Conservation (phyloP, 2,329 filamentous ascomycete genomes). For the Xylaria sp. region DNA sequence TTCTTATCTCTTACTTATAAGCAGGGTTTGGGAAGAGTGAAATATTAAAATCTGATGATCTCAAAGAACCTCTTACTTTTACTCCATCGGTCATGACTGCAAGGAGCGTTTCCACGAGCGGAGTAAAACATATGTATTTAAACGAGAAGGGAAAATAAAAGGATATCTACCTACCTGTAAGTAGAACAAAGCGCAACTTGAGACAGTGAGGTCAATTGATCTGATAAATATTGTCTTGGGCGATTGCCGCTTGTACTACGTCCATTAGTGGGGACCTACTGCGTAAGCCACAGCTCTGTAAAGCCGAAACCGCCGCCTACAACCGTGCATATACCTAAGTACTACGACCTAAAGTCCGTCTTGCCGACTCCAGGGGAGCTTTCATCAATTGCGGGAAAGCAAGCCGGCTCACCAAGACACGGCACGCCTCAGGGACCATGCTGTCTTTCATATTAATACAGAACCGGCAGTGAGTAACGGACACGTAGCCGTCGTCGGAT, state of each 20-base stretch:
- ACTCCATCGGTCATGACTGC: too few species aligned
- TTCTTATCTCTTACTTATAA: background rate
- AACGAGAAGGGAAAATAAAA: background rate
- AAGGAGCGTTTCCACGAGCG: too few species aligned
- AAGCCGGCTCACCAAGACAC: background rate
- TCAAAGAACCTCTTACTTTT: background rate
- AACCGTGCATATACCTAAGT: constrained; percentile 16
- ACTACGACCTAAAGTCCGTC: constrained; percentile 15
- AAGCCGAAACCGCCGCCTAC: background rate
- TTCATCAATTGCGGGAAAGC: constrained; percentile 2
- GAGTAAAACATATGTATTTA: too few species aligned
- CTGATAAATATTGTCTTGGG: too few species aligned
- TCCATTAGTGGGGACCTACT: too few species aligned
- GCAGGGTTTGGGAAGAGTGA: background rate
- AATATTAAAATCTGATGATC: too few species aligned
- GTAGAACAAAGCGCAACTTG: background rate
- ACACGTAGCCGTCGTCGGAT: background rate
- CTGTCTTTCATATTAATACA: constrained; percentile 58
- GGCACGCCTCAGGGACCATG: constrained; percentile 45
- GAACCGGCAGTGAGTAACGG: constrained; percentile 53
- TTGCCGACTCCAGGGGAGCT: constrained; percentile 4
- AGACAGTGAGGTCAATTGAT: background rate
- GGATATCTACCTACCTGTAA: background rate
- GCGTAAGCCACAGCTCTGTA: constrained; percentile 11
- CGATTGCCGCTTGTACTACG: too few species aligned